Evolutionary conservation across 345 rosid genomes (phyloP).

Genomic region (Dimocarpus longan): DNA sequence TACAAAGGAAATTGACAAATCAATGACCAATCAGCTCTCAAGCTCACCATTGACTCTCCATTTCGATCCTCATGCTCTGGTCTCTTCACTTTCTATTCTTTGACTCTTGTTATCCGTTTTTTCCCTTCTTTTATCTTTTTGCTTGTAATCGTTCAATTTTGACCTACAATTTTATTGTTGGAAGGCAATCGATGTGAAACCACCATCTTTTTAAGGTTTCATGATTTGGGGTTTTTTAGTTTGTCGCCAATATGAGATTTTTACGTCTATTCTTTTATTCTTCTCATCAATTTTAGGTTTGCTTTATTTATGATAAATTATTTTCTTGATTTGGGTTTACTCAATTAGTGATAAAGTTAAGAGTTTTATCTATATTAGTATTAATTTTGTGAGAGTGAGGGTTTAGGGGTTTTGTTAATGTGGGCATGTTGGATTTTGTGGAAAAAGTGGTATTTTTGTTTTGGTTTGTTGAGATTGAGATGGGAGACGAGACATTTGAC

Average conservation of each 20-base stretch:
- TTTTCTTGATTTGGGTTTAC: constrained; percentile 12
- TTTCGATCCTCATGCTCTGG: constrained; percentile 18
- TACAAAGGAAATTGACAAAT: not conserved
- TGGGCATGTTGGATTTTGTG: too few species aligned
- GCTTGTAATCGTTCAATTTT: not conserved
- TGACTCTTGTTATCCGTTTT: not conserved
- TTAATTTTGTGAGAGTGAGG: too few species aligned
- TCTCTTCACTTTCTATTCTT: constrained; percentile 8
- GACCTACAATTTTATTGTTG: not conserved
- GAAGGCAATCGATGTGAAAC: not conserved
- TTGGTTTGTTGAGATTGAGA: constrained; percentile 30
- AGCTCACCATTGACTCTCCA: constrained; percentile 8
- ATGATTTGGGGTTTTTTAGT: not conserved
- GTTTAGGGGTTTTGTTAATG: too few species aligned
- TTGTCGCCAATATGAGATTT: not conserved
- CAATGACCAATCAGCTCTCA: not conserved
- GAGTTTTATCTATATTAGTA: too few species aligned
- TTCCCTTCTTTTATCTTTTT: not conserved
- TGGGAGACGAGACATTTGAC: constrained; percentile 77
- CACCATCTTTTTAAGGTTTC: constrained; percentile 27
- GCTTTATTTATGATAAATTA: not conserved
- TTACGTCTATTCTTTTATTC: not conserved
- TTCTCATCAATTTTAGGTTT: too few species aligned
- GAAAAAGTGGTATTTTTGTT: not conserved
- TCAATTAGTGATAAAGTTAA: constrained; percentile 3